Percentiles rank a stretch among this genome's conserved stretches.
These are phyloP conservation scores for Venturia asperata DNA, from an alignment of 2,329 filamentous ascomycete genomes.

Conservation along the genomic window DNA sequence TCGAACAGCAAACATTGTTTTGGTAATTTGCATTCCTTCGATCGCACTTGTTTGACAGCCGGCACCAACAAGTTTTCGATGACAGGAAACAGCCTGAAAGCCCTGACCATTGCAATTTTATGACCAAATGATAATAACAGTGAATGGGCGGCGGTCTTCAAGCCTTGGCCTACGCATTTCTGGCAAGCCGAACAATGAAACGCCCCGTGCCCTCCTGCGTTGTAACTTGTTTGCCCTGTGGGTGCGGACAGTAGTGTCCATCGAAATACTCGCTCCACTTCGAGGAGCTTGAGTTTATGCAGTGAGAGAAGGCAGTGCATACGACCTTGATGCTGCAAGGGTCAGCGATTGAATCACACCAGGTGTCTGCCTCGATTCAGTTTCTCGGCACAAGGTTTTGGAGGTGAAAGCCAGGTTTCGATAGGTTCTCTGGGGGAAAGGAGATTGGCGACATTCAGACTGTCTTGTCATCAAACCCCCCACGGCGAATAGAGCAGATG, in stretches of 20 bases:
- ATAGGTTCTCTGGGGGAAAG: not conserved
- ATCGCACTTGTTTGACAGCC: not conserved
- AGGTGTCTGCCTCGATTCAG: too few species aligned
- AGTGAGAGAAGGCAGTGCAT: not conserved
- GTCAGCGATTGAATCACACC: not conserved
- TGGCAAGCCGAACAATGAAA: not conserved
- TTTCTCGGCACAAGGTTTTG: not conserved
- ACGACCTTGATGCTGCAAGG: not conserved
- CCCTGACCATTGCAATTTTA: constrained; percentile 2
- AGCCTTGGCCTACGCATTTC: not conserved
- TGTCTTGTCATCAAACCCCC: too few species aligned
- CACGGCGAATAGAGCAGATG: not conserved
- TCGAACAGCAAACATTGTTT: not conserved
- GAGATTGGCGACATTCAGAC: too few species aligned
- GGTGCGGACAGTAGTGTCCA: constrained; percentile 1
- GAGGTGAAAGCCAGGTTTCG: not conserved
- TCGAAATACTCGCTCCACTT: not conserved
- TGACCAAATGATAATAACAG: too few species aligned
- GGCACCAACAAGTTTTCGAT: not conserved
- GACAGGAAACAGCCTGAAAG: not conserved
- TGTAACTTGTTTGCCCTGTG: not conserved
- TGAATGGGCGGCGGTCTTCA: not conserved
- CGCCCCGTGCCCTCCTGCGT: not conserved
- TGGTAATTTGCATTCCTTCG: not conserved
- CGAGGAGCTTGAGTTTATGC: not conserved